Conservation (phyloP, 176 grass and related monocot species). For the Pharus latifolius region DNA sequence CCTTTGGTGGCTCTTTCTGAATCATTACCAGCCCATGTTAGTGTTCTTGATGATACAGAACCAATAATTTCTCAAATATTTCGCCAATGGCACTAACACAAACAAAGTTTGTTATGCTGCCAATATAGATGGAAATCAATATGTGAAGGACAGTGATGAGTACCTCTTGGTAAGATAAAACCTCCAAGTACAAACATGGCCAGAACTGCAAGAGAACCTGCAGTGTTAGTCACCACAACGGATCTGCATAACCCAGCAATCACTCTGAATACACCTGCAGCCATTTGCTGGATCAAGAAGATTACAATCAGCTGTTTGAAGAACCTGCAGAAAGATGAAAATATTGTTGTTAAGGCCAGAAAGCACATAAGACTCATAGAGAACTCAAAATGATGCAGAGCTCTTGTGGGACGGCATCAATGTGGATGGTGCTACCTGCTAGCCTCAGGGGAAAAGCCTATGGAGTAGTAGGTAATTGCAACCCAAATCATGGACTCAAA, state of each 20-base stretch:
- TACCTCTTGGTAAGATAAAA: slow-evolving; percentile 88
- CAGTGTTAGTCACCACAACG: slow-evolving; percentile 68
- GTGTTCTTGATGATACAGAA: not conserved
- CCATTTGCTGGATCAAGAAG: slow-evolving; percentile 84
- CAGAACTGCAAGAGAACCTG: slow-evolving; percentile 67
- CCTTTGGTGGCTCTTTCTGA: not conserved
- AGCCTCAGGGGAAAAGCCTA: slow-evolving; percentile 87
- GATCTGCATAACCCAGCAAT: slow-evolving; percentile 65
- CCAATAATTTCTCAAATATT: not conserved
- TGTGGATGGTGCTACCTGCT: slow-evolving; percentile 37
- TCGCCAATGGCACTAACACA: not conserved
- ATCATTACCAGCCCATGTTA: not conserved
- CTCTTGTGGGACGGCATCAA: not conserved
- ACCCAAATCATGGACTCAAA: slow-evolving; percentile 71
- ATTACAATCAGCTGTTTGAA: slow-evolving; percentile 82
- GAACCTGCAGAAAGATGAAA: slow-evolving; percentile 49
- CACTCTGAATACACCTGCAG: slow-evolving; percentile 67
- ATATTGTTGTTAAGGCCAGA: not conserved
- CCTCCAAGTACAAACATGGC: slow-evolving; percentile 77
- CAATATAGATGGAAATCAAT: not conserved
- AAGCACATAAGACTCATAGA: slow-evolving; percentile 8
- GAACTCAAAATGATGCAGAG: slow-evolving; percentile 1
- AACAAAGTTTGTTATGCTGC: not conserved
- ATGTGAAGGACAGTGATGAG: not conserved
- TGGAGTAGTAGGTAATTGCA: slow-evolving; percentile 61